Conservation (phyloP, 352 stramenopile species). For the Peronospora tabacina region DNA sequence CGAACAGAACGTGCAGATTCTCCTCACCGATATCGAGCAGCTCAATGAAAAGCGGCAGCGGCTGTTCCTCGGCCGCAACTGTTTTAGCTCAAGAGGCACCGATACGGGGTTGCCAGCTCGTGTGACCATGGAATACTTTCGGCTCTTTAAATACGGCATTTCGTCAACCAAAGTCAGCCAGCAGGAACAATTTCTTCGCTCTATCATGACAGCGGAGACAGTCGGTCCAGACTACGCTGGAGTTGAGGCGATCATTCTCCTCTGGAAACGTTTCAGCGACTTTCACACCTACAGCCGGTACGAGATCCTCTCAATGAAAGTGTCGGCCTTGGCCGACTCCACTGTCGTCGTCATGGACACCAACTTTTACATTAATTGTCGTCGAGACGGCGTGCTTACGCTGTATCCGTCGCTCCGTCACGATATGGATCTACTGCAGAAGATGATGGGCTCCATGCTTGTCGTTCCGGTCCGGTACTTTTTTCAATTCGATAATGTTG, state of each 20-base stretch:
- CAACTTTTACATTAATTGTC: constrained; percentile 32
- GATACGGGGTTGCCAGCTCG: constrained; percentile 25
- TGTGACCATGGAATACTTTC: constrained; percentile 46
- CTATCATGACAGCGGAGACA: constrained; percentile 38
- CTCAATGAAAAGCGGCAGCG: constrained; percentile 29
- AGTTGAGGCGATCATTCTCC: constrained; percentile 33
- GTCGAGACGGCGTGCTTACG: constrained; percentile 31
- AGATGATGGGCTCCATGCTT: constrained; percentile 36
- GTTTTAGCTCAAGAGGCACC: constrained; percentile 29
- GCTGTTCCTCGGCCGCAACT: constrained; percentile 26
- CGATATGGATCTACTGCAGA: constrained; percentile 43
- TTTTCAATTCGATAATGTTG: constrained; percentile 45
- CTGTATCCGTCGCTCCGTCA: constrained; percentile 38
- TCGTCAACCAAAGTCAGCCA: constrained; percentile 10
- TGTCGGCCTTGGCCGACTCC: constrained; percentile 29
- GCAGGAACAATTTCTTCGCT: constrained; percentile 49
- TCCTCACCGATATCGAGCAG: constrained; percentile 33
- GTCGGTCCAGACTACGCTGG: constrained; percentile 46
- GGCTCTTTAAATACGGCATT: constrained; percentile 44
- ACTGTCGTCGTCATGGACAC: constrained; percentile 44
- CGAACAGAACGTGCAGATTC: constrained; percentile 32
- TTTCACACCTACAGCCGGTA: constrained; percentile 40
- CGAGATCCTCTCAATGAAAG: constrained; percentile 23
- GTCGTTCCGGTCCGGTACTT: constrained; percentile 36
- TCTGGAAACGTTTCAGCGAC: constrained; percentile 42